phyloP scores from a whole-genome alignment of 2,329 filamentous ascomycete genomes.

The Fusarium xylarioides region DNA sequence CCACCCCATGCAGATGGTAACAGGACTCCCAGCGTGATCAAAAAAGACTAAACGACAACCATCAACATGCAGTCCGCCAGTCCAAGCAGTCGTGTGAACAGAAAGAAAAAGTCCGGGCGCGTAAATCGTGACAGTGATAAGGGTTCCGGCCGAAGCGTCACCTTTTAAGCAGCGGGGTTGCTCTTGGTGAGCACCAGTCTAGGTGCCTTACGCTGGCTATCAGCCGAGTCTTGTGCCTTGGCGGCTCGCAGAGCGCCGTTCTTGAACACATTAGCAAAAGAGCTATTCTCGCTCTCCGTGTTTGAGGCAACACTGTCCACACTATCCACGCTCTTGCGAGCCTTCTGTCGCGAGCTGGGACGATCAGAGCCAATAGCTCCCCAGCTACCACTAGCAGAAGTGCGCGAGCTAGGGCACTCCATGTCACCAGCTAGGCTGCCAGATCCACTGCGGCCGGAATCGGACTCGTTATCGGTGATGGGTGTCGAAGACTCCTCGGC shows the following conservation, averaged over 20 bases:
- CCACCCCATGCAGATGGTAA: slow-evolving; percentile 37
- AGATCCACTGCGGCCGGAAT: slow-evolving; percentile 76
- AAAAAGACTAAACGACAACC: slow-evolving; percentile 42
- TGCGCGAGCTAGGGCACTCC: slow-evolving; percentile 76
- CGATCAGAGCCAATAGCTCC: slow-evolving; percentile 89
- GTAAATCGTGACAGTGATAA: slow-evolving; percentile 49
- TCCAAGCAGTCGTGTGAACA: slow-evolving; percentile 51
- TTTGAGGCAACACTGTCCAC: slow-evolving; percentile 65
- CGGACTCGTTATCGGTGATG: slow-evolving; percentile 77
- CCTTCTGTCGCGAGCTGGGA: slow-evolving; percentile 75
- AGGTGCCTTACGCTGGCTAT: slow-evolving; percentile 80
- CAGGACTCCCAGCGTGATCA: slow-evolving; percentile 39
- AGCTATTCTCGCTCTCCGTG: slow-evolving; percentile 62
- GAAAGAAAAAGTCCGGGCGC: slow-evolving; percentile 48
- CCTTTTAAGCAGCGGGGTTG: slow-evolving; percentile 37
- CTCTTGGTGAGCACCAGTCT: slow-evolving; percentile 84
- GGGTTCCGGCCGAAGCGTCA: slow-evolving; percentile 35
- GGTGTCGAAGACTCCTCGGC: slow-evolving; percentile 73
- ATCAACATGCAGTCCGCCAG: slow-evolving; percentile 46
- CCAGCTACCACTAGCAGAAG: slow-evolving; percentile 75
- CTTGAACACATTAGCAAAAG: slow-evolving; percentile 74
- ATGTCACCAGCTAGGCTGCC: slow-evolving; percentile 82
- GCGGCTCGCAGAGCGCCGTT: slow-evolving; percentile 61
- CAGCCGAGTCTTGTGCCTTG: slow-evolving; percentile 63
- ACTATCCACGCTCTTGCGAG: slow-evolving; percentile 70